Percentiles rank a stretch among this genome's conserved stretches.
These are phyloP conservation scores for Biancaea sappan DNA, from an alignment of 306 rosid genomes.

Conservation along the genomic window DNA sequence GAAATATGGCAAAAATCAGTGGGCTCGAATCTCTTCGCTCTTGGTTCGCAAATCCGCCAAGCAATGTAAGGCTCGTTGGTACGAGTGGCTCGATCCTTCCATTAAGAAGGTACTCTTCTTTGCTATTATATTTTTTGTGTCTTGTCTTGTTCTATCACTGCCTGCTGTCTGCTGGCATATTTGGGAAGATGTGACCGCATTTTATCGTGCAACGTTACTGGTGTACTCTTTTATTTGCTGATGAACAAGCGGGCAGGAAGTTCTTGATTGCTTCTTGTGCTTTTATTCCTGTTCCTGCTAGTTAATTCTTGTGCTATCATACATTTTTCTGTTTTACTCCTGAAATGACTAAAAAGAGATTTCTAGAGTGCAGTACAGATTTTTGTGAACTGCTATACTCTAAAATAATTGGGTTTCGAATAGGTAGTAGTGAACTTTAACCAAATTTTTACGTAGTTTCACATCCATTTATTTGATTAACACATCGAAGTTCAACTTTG, in stretches of 20 bases:
- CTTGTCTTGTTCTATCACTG: too few relatives aligned
- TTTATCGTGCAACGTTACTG: too few relatives aligned
- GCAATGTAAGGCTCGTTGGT: conserved; percentile 98
- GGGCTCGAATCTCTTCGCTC: conserved; percentile 97
- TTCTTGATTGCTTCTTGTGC: too few relatives aligned
- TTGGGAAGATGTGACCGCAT: background rate
- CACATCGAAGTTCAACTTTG: background rate
- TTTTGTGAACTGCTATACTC: background rate
- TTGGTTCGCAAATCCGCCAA: conserved; percentile 94
- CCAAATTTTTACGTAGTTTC: background rate
- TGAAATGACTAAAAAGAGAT: background rate
- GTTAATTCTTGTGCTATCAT: too few relatives aligned
- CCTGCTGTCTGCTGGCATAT: background rate
- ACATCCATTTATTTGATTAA: background rate
- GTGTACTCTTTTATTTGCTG: too few relatives aligned
- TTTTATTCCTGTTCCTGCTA: too few relatives aligned
- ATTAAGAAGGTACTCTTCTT: conserved; percentile 68
- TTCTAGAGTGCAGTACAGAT: background rate
- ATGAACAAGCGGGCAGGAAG: too few relatives aligned
- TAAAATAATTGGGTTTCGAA: background rate
- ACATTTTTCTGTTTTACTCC: too few relatives aligned
- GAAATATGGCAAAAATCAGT: conserved; percentile 93
- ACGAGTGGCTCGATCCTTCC: conserved; percentile 96
- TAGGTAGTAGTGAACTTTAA: background rate
- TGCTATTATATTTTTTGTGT: background rate